Base-by-base conservation (phyloP, 371 early-diverging fungal species). In the Circinella umbellata region DNA sequence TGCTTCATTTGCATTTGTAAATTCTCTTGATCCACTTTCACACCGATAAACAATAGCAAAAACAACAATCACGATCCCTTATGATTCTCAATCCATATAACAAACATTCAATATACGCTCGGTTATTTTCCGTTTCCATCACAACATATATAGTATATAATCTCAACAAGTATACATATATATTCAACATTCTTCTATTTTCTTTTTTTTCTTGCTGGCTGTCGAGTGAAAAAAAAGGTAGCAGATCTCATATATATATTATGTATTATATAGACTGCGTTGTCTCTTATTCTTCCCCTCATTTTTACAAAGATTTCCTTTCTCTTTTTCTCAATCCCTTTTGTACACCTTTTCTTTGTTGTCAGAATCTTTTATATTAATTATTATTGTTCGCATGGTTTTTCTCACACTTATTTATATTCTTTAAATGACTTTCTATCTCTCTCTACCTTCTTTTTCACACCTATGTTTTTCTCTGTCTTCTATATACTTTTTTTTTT, bases 1-100 rank as follows among this genome's bases (percentile, higher is more conserved):
- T 46, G 46, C 69, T 27, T 51, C 66, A 7, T 73, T 73, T 64
- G 37, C 69, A 15, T 68, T 73, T 55, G 69, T 66, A 61, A 68
- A 69, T 38, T 49, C 73, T 4, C 54, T 76, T 20, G 70, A 76
- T 60, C 73, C 76, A 27, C 70, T 73, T 38, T 72, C 73, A 17
- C 75, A 75, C 36, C 66, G 68, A 61, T 74, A 68, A 70, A 27
- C 27, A 27, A 27, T 27, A 27, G 2, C 27, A 27, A 27, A 27
- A 27, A 27, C 2, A 35, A 42, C 42, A 9, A 42, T 27, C 42
- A 37, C 35, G 17, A 49, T 51, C 27, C n/a, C 51, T 11, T 53
- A 27, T 42, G 13, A 27, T 54, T 9, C 0, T 42, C 11, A 11
- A 42, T 42, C 11, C 11, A 42, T 42, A 42, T 42, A 42, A 9